These are phyloP conservation scores for Russula abietina DNA, from an alignment of 768 basidiomycete genomes.

Conservation along the genomic window DNA sequence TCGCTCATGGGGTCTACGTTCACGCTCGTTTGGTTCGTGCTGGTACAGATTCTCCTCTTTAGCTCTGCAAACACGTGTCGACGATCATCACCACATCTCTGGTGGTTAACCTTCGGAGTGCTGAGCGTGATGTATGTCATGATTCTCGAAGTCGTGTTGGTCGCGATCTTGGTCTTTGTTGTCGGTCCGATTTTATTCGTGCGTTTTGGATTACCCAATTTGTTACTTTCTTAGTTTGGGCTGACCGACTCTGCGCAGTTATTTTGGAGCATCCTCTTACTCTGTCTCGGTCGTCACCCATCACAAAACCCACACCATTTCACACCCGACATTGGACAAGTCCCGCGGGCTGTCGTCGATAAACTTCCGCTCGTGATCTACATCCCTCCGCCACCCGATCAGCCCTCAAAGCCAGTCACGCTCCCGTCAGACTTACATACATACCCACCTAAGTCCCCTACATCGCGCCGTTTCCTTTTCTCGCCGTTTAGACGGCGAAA, in stretches of 20 bases:
- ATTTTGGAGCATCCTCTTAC: slow-evolving; percentile 70
- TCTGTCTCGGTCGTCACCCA: slow-evolving; percentile 76
- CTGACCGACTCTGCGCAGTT: slow-evolving; percentile 38
- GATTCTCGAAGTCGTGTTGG: slow-evolving; percentile 61
- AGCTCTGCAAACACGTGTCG: slow-evolving; percentile 72
- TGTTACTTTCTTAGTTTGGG: neutral
- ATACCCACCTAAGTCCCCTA: slow-evolving; percentile 53
- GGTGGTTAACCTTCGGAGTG: slow-evolving; percentile 83
- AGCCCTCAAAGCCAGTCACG: slow-evolving; percentile 24
- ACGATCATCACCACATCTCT: slow-evolving; percentile 66
- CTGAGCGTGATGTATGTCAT: slow-evolving; percentile 75
- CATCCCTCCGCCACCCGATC: slow-evolving; percentile 68
- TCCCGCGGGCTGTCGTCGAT: slow-evolving; percentile 66
- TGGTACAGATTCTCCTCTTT: slow-evolving; percentile 73
- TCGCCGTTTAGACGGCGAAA: slow-evolving; percentile 28
- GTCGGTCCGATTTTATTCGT: slow-evolving; percentile 76
- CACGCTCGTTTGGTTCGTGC: slow-evolving; percentile 78
- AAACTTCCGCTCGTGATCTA: slow-evolving; percentile 80
- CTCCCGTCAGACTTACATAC: slow-evolving; percentile 35
- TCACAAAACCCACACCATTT: slow-evolving; percentile 67
- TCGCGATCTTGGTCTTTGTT: slow-evolving; percentile 73
- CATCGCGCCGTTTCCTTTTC: slow-evolving; percentile 49
- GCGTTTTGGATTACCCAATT: slow-evolving; percentile 29
- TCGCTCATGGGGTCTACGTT: slow-evolving; percentile 61
- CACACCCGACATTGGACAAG: slow-evolving; percentile 71